Percentiles rank a stretch among this genome's conserved stretches.
Evolutionary conservation across 345 rosid species (phyloP).

Genomic region (Punica granatum): DNA sequence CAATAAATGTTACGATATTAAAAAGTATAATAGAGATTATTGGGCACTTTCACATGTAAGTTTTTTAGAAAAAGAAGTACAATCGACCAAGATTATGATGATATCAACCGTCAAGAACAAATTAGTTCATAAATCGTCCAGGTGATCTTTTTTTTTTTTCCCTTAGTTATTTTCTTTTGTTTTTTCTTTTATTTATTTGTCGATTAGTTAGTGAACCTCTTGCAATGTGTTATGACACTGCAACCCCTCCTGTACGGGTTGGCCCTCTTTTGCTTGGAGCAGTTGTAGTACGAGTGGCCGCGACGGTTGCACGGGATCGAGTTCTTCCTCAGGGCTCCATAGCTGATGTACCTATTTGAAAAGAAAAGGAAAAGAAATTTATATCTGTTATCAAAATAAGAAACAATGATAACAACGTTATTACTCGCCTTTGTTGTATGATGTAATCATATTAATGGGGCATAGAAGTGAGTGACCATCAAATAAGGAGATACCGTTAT

Average conservation of each 20-base stretch:
- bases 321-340: neutral
- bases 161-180: neutral
- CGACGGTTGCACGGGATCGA: constrained; percentile 14
- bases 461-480: too few relatives aligned
- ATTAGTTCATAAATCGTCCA: neutral
- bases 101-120: too few relatives aligned
- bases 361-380: too few relatives aligned
- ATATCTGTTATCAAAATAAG: too few relatives aligned
- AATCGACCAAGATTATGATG: too few relatives aligned
- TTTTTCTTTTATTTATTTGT: neutral
- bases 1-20: neutral
- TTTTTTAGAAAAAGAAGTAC: neutral
- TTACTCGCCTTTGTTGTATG: too few relatives aligned
- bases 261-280: constrained; percentile 8
- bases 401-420: too few relatives aligned
- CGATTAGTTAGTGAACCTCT: neutral
- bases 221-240: constrained; percentile 13
- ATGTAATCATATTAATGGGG: too few relatives aligned
- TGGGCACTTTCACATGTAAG: neutral
- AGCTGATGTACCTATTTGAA: constrained; percentile 9
- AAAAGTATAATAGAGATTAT: neutral
- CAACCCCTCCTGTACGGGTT: constrained; percentile 17
- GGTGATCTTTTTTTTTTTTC: neutral
- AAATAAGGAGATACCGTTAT: too few relatives aligned
- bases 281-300: constrained; percentile 16